Evolutionary conservation across 1,139 yeast species (phyloP).

Genomic region (Debaryomyces coudertii): DNA sequence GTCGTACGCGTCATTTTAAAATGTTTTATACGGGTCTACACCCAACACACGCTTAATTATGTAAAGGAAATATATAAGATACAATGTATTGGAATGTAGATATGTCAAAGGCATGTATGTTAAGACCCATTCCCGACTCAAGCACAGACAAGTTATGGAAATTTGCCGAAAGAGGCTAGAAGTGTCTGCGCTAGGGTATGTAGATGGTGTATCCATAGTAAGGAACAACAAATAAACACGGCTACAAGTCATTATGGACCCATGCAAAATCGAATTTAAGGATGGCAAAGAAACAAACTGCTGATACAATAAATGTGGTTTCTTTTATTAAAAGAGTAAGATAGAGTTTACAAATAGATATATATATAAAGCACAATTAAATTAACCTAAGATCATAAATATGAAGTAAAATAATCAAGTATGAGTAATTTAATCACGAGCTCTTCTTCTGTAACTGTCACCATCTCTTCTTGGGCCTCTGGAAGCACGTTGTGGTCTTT

Average conservation of each 20-base stretch:
- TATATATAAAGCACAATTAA: conserved; percentile 18
- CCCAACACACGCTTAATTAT: not conserved
- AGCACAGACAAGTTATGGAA: not conserved
- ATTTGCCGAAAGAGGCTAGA: not conserved
- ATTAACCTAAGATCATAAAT: conserved; percentile 18
- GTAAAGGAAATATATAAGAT: conserved; percentile 1
- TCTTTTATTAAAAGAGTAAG: conserved; percentile 11
- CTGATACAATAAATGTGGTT: conserved; percentile 7
- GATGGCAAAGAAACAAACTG: not conserved
- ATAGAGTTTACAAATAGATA: conserved; percentile 15
- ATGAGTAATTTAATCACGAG: conserved; percentile 42
- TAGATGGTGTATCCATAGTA: not conserved
- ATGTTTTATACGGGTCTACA: not conserved
- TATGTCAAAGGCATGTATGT: not conserved
- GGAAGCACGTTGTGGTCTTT: conserved; percentile 61
- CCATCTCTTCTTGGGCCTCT: conserved; percentile 42
- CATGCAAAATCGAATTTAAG: not conserved
- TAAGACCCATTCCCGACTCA: not conserved
- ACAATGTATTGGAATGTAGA: not conserved
- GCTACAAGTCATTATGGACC: not conserved
- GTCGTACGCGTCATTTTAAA: conserved; percentile 2
- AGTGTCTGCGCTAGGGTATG: not conserved
- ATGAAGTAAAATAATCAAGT: conserved; percentile 11
- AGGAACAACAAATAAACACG: too few species aligned
- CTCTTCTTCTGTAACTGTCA: conserved; percentile 51